Percentiles rank a stretch among this genome's conserved stretches.
These are phyloP conservation scores for Pezicula neosporulosa DNA, from an alignment of 2,329 filamentous ascomycete genomes.

Conservation along the genomic window DNA sequence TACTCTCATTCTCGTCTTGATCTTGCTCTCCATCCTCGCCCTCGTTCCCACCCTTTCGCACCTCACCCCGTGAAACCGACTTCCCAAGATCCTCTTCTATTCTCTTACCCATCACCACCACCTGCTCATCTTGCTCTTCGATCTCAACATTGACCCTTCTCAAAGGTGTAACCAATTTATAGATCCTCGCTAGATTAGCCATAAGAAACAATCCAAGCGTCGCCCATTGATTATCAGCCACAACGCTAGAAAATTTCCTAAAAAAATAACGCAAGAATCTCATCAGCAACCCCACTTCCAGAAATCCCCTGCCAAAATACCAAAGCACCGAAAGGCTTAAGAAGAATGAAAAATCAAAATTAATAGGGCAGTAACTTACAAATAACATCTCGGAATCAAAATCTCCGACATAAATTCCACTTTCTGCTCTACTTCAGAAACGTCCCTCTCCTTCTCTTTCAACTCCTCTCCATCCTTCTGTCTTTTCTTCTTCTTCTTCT, in stretches of 20 bases:
- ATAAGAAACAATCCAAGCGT: constrained; percentile 68
- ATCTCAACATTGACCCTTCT: constrained; percentile 1
- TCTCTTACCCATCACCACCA: constrained; percentile 1
- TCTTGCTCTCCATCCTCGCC: constrained; percentile 1
- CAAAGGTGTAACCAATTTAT: constrained; percentile 38
- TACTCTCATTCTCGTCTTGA: neutral
- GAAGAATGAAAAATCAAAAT: no score
- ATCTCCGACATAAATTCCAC: constrained; percentile 37
- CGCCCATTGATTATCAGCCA: constrained; percentile 71
- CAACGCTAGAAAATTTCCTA: constrained; percentile 48
- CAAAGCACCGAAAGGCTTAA: no score
- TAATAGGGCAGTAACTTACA: no score
- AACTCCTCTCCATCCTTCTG: constrained; percentile 6
- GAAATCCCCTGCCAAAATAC: no score
- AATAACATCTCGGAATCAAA: constrained; percentile 38
- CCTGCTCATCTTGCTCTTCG: constrained; percentile 9
- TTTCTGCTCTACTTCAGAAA: constrained; percentile 7
- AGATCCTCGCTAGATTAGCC: constrained; percentile 57
- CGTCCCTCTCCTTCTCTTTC: constrained; percentile 25
- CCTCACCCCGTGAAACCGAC: constrained; percentile 26
- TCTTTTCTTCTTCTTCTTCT: constrained; percentile 5
- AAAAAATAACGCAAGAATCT: constrained; percentile 35
- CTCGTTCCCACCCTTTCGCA: neutral
- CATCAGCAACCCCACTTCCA: constrained; percentile 13
- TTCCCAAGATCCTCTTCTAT: constrained; percentile 24